Evolutionary conservation across 805 yeast genomes (phyloP).

Genomic region (Scheffersomyces amazonensis): DNA sequence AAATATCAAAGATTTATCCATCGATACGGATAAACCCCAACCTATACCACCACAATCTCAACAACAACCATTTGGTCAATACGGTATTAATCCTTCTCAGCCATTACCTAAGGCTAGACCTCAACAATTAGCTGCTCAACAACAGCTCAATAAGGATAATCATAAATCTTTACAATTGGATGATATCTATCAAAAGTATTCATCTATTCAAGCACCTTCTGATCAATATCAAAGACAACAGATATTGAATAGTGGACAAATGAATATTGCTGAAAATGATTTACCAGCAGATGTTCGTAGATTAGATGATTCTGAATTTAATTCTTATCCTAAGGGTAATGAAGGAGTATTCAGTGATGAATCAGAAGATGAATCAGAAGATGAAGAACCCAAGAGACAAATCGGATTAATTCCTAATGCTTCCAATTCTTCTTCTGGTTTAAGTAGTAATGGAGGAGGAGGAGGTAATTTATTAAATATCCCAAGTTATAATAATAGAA

Average conservation of each 20-base stretch:
- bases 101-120: neutral
- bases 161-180: slow-evolving; percentile 39
- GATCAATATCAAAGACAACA: slow-evolving; percentile 38
- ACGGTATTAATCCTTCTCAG: too few species aligned
- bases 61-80: neutral
- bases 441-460: slow-evolving; percentile 1
- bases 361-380: slow-evolving; percentile 18
- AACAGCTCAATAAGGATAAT: slow-evolving; percentile 9
- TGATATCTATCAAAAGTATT: slow-evolving; percentile 43
- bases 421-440: slow-evolving; percentile 3
- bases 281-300: slow-evolving; percentile 30
- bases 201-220: slow-evolving; percentile 36
- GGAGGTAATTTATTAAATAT: slow-evolving; percentile 21
- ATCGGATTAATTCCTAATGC: slow-evolving; percentile 12
- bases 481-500: slow-evolving; percentile 19
- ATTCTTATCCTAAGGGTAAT: slow-evolving; percentile 35
- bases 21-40: slow-evolving; percentile 4
- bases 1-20: slow-evolving; percentile 13
- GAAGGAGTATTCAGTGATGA: slow-evolving; percentile 35
- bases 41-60: slow-evolving; percentile 5
- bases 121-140: neutral
- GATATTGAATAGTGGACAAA: slow-evolving; percentile 34
- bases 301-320: slow-evolving; percentile 19
- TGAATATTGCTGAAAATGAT: slow-evolving; percentile 30
- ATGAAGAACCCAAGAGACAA: slow-evolving; percentile 16